Conservation (phyloP, 768 basidiomycete species). For the Suillus paluster region DNA sequence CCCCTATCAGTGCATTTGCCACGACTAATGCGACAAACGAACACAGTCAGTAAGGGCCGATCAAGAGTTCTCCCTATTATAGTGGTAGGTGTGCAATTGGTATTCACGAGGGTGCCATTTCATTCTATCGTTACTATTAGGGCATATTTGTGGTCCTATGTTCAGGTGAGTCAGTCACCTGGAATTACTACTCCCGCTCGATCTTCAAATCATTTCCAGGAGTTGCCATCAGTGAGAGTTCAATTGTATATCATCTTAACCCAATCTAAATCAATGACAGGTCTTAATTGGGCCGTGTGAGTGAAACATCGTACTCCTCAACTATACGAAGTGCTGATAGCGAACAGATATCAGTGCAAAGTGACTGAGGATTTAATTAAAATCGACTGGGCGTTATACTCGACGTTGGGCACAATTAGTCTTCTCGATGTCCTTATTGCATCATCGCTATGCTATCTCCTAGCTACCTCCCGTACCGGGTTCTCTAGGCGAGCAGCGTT, state of each 20-base stretch:
- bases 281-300: constrained; percentile 1
- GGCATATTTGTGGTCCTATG: not conserved
- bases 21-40: not conserved
- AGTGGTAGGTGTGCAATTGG: not conserved
- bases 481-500: not conserved
- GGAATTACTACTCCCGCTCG: not conserved
- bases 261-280: not conserved
- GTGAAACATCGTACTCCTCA: not conserved
- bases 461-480: not conserved
- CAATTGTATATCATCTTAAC: not conserved
- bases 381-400: not conserved
- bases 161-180: not conserved
- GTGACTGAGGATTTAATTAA: not conserved
- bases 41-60: constrained; percentile 1
- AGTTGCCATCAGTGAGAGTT: not conserved
- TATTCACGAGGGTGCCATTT: not conserved
- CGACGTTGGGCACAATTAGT: not conserved
- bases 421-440: not conserved
- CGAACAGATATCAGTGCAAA: not conserved
- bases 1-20: no score
- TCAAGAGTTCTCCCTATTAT: not conserved
- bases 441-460: not conserved
- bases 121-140: not conserved
- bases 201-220: not conserved
- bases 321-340: not conserved